Percentiles rank a stretch among this genome's conserved stretches.
These are phyloP conservation scores for Ormosia emarginata DNA, from an alignment of 306 rosid genomes.

Conservation along the genomic window DNA sequence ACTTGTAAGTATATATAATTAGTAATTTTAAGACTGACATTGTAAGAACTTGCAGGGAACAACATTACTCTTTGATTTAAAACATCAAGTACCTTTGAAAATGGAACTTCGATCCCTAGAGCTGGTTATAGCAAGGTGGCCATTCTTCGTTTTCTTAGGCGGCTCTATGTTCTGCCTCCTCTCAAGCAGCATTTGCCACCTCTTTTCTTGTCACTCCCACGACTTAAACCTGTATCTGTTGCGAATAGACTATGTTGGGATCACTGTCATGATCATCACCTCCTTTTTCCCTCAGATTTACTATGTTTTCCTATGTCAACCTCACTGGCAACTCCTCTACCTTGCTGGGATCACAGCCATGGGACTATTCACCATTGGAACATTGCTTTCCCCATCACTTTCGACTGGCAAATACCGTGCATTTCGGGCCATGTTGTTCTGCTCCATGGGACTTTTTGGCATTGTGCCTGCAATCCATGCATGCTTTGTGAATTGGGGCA, in stretches of 20 bases:
- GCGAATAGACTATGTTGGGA: conserved; percentile 77
- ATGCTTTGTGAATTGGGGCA: conserved; percentile 66
- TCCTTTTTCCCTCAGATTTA: conserved; percentile 94
- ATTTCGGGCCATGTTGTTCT: conserved; percentile 72
- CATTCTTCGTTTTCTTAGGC: conserved; percentile 78
- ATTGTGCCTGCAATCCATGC: conserved; percentile 83
- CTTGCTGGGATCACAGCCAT: conserved; percentile 77
- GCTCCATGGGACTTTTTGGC: conserved; percentile 91
- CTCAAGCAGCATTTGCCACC: conserved; percentile 93
- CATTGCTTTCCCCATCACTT: conserved; percentile 66
- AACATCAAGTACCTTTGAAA: conserved; percentile 38
- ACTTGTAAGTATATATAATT: background rate
- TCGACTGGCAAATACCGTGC: conserved; percentile 53
- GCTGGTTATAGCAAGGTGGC: conserved; percentile 58
- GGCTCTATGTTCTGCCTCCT: conserved; percentile 95
- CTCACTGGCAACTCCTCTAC: conserved; percentile 80
- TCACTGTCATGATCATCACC: conserved; percentile 86
- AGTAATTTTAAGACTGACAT: conserved; percentile 1
- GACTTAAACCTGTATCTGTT: conserved; percentile 51
- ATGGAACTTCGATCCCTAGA: conserved; percentile 21
- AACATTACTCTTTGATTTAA: conserved; percentile 47
- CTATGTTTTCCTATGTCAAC: conserved; percentile 82
- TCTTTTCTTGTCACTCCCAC: conserved; percentile 84
- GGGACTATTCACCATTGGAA: conserved; percentile 70
- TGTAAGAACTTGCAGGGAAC: conserved; percentile 49